Evolutionary conservation across 306 rosid species (phyloP).

Genomic region (Phaseolus lunatus): DNA sequence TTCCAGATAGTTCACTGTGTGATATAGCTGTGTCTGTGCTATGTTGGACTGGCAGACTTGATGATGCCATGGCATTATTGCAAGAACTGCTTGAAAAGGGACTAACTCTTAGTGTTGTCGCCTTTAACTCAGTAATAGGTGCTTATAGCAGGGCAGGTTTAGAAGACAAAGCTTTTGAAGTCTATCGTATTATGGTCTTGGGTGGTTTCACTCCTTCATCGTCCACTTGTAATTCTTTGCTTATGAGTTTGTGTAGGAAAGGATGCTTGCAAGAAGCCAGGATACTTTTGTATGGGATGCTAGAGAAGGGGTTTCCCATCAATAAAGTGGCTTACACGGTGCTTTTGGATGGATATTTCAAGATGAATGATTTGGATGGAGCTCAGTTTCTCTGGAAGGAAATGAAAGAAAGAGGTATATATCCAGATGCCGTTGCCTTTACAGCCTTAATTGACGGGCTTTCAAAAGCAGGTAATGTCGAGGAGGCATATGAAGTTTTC

Average conservation of each 20-base stretch:
- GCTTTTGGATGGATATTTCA: constrained; percentile 72
- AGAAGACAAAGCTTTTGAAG: constrained; percentile 65
- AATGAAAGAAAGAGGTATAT: constrained; percentile 65
- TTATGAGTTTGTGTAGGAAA: constrained; percentile 67
- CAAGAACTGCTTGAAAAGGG: constrained; percentile 73
- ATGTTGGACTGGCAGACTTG: constrained; percentile 75
- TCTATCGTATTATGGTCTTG: constrained; percentile 58
- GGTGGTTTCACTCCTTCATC: constrained; percentile 67
- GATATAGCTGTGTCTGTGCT: constrained; percentile 63
- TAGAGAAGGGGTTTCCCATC: constrained; percentile 69
- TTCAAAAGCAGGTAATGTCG: constrained; percentile 64
- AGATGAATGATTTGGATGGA: constrained; percentile 60
- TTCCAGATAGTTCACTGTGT: constrained; percentile 53
- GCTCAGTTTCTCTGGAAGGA: constrained; percentile 76
- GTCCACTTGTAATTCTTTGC: constrained; percentile 72
- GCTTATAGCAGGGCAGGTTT: constrained; percentile 72
- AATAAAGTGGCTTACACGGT: constrained; percentile 66
- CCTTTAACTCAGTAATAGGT: constrained; percentile 75
- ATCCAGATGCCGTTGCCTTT: constrained; percentile 74
- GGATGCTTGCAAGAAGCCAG: constrained; percentile 72
- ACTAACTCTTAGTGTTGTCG: constrained; percentile 60
- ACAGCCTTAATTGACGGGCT: constrained; percentile 84
- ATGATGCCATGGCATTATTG: constrained; percentile 61
- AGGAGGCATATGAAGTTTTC: constrained; percentile 61
- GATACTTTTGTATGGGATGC: constrained; percentile 60